These are phyloP conservation scores for Cytospora mali DNA, from an alignment of 2,329 filamentous ascomycete species.

Conservation along the genomic window DNA sequence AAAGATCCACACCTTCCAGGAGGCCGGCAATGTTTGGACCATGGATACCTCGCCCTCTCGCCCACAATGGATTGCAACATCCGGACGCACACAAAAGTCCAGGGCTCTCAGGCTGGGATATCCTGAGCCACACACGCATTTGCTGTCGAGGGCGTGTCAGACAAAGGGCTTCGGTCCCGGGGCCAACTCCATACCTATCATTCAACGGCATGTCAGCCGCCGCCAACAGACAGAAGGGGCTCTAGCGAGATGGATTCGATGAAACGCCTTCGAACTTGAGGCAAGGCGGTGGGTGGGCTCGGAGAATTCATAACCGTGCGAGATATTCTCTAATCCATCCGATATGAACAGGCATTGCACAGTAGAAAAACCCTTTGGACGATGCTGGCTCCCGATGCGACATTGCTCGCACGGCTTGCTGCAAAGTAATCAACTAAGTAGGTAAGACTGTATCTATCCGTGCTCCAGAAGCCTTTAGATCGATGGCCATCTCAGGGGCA, in stretches of 20 bases:
- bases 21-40: too few relatives aligned
- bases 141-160: conserved; percentile 8
- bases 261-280: background rate
- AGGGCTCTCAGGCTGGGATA: conserved; percentile 9
- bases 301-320: background rate
- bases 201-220: background rate
- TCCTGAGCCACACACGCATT: conserved; percentile 10
- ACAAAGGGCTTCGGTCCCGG: conserved; percentile 16
- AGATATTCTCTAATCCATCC: background rate
- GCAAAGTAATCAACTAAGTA: too few relatives aligned
- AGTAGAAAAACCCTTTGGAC: background rate
- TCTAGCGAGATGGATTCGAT: background rate
- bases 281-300: background rate
- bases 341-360: background rate
- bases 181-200: background rate
- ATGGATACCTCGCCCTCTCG: background rate
- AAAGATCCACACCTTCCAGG: background rate
- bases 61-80: conserved; percentile 2
- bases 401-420: background rate
- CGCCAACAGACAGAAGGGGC: background rate
- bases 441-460: background rate
- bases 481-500: conserved; percentile 1
- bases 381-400: background rate
- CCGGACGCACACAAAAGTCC: conserved; percentile 12
- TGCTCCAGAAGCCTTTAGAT: conserved; percentile 9